Base-by-base conservation (phyloP, 2,329 filamentous ascomycete genomes). In the Colletotrichum sp. region DNA sequence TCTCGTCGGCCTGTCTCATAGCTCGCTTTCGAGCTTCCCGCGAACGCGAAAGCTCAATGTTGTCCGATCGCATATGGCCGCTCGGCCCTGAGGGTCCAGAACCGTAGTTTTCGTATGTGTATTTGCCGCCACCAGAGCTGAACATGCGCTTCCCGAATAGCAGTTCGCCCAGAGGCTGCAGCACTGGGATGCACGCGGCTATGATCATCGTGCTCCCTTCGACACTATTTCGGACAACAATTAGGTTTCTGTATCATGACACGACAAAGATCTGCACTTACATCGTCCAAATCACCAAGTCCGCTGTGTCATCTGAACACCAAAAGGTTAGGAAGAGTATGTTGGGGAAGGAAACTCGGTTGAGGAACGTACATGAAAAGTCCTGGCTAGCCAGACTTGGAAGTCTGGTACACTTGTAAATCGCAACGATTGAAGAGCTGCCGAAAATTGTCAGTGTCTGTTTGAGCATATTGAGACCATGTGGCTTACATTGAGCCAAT, bases 251-350 rank as follows among this genome's bases (percentile, higher is more conserved):
- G 32, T 7, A 34, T 34, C 32, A 34, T 34, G 6, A 34, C 32
- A 34, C 32, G 32, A 34, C 1, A 34, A 1, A 36, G 34, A 36
- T 15, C 1, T 15, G 13, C 13, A 67, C 79, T 81, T 82, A 87
- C 86, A 84, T 82, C 8, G 87, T 88, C 87, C 87, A 89, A 32
- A 88, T 83, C 2, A 87, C 82, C 6, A 88, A 80, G n/a, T 87
- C 85, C 0, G 83, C 83, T 5, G 85, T 87, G 24, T 84, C 82
- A 62, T 82, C 80, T 83, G 63, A 9, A 21, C 2, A 6, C 0
- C 5, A 34, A 5, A 10, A 10, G 6, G 13, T 16, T 32, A 12
- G 32, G 21, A 3, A 60, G 32, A 16, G 8, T 5, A 13, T 4
- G 24, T 16, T n/a, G 28, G 9, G 12, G 16, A 5, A 57, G 12